Percentiles rank a stretch among this genome's conserved stretches.
Conservation (phyloP, 2,329 filamentous ascomycete species). For the Parastagonospora nodorum region DNA sequence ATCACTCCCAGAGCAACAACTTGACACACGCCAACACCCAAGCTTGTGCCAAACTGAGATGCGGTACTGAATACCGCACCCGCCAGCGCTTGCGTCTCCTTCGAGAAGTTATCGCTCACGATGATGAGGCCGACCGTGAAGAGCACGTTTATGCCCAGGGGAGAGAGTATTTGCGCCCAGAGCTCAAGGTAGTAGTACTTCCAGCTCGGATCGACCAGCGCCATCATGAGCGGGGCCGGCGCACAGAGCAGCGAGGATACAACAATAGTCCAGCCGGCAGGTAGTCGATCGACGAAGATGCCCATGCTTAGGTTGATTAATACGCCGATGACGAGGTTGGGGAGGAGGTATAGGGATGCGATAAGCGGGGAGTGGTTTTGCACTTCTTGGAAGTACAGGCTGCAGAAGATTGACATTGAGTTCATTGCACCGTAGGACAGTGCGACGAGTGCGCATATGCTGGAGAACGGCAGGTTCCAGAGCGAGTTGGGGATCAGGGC, state of each 20-base stretch:
- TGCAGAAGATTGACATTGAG: conserved; percentile 46
- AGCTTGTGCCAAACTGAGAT: conserved; percentile 59
- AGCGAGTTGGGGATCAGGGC: conserved; percentile 45
- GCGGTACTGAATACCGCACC: conserved; percentile 67
- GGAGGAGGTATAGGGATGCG: conserved; percentile 51
- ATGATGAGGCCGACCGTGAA: conserved; percentile 63
- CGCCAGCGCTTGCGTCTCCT: conserved; percentile 62
- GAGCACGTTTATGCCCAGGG: conserved; percentile 54
- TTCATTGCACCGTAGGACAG: conserved; percentile 45
- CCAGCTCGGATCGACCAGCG: conserved; percentile 54
- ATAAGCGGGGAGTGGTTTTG: conserved; percentile 39
- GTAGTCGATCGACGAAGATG: conserved; percentile 51
- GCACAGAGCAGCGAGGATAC: conserved; percentile 51
- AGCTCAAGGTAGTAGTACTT: conserved; percentile 58
- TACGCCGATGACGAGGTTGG: conserved; percentile 45
- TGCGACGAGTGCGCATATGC: conserved; percentile 56
- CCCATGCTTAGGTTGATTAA: conserved; percentile 53
- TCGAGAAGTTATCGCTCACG: conserved; percentile 60
- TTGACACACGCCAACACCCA: conserved; percentile 31
- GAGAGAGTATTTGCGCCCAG: conserved; percentile 50
- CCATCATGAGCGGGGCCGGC: conserved; percentile 60
- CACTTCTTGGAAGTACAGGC: conserved; percentile 53
- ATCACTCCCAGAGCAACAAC: conserved; percentile 29
- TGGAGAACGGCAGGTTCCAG: conserved; percentile 62
- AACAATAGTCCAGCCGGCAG: conserved; percentile 51